Base-by-base conservation (phyloP, 225 moss, liverwort and hornwort genomes). In the Straminergon stramineum region DNA sequence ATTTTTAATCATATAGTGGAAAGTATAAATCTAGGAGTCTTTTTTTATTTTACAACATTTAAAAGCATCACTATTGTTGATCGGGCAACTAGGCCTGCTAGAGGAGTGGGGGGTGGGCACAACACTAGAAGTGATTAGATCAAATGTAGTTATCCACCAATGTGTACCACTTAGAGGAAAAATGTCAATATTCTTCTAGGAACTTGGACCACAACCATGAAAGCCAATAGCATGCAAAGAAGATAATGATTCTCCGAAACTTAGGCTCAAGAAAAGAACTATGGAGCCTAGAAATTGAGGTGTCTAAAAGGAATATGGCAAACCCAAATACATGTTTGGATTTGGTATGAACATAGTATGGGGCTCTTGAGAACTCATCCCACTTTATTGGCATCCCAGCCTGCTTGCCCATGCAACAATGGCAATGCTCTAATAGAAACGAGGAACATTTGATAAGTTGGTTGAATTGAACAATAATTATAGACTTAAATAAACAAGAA, bases 61-160 rank as follows among this genome's bases (percentile, higher is more conserved):
- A 23, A 70, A 2, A 69, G 7, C 69, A 69, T 39, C 0, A 0
- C 11, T 4, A 39, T 23, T 69, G 7, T 39, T 68, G 21, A 3
- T 37, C 1, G 0, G 9, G 6, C 20, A 21, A 37, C 6, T 37
- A 68, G 20, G 37, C 37, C 37, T 1, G 2, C 37, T 3, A 68
- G 37, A 35, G 9, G 37, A 19, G n/a, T n/a, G 6, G 21, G 4
- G 3, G 6, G 6, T 17, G 8, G 2, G 17, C 9, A 17, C 22
- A 69, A n/a, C 1, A n/a, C 0, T 4, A 22, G 3, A 23, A 23
- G n/a, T 1, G 23, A 13, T 23, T 1, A 69, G 0, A 4, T 39
- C n/a, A 69, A 23, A 23, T 69, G 13, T 2, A n/a, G 0, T 23
- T 69, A 4, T 39, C 23, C 15, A 5, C 66, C 7, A 20, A 0